A percentile compares a stretch with the other conserved stretches of the same genome.
Evolutionary conservation across 148 eudicot genomes (phyloP).

Genomic region (Amaranthus hypochondriacus): DNA sequence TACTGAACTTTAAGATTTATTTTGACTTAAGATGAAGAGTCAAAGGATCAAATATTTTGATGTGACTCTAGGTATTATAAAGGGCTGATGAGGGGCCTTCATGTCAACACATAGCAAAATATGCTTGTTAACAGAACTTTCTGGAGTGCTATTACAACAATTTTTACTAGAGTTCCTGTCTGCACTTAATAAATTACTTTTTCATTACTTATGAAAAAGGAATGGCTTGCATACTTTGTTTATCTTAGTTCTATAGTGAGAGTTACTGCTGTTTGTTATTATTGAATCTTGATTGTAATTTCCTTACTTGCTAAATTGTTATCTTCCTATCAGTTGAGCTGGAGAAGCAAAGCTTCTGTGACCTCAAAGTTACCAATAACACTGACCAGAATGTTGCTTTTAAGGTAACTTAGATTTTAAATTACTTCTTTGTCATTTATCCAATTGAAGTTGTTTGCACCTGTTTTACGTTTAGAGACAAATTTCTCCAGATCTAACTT

Average conservation of each 20-base stretch:
- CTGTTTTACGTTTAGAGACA: neutral
- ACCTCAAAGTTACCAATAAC: constrained; percentile 72
- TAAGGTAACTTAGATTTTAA: constrained; percentile 47
- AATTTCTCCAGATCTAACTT: neutral
- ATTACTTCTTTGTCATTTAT: neutral
- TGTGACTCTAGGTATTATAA: neutral
- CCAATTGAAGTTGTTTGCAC: neutral
- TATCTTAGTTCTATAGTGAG: neutral
- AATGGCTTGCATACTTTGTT: neutral
- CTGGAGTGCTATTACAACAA: neutral
- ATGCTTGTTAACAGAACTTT: neutral
- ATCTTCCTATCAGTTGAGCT: constrained; percentile 62
- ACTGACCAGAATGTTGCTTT: constrained; percentile 84
- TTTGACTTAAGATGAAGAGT: neutral
- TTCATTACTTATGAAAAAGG: neutral
- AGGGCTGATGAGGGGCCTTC: neutral
- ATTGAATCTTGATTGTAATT: neutral
- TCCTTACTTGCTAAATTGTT: neutral
- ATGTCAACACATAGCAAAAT: neutral
- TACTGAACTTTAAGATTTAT: neutral
- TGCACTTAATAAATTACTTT: neutral
- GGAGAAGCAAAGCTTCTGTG: constrained; percentile 78
- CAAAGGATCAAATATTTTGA: neutral
- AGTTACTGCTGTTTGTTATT: neutral
- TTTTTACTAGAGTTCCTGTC: too few relatives aligned